These are phyloP conservation scores for Panaeolus papilionaceus DNA, from an alignment of 768 basidiomycete genomes.

Conservation along the genomic window DNA sequence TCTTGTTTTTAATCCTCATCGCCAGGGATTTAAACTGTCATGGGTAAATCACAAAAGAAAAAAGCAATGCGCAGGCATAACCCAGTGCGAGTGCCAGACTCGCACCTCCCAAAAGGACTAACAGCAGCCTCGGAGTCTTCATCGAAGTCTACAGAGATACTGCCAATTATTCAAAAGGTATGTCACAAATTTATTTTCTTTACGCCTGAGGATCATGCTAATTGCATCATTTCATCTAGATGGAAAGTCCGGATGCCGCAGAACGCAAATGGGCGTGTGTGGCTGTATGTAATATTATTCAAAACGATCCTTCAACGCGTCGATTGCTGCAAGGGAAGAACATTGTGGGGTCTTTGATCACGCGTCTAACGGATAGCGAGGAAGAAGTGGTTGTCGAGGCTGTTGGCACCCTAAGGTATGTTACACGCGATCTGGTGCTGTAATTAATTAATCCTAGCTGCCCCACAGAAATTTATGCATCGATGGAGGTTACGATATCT, in stretches of 20 bases:
- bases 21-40: slow-evolving; percentile 36
- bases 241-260: slow-evolving; percentile 74
- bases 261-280: slow-evolving; percentile 97
- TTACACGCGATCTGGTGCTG: slow-evolving; percentile 3
- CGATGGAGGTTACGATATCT: slow-evolving; percentile 95
- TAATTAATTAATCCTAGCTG: slow-evolving; percentile 13
- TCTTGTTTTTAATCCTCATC: slow-evolving; percentile 10
- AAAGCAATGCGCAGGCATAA: slow-evolving; percentile 87
- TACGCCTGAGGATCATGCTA: slow-evolving; percentile 17
- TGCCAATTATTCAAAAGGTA: slow-evolving; percentile 94
- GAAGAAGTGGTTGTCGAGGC: slow-evolving; percentile 94
- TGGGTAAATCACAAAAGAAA: slow-evolving; percentile 97
- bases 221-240: slow-evolving; percentile 44
- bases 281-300: slow-evolving; percentile 93
- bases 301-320: slow-evolving; percentile 93
- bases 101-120: slow-evolving; percentile 86
- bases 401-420: slow-evolving; percentile 84
- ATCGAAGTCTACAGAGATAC: slow-evolving; percentile 76
- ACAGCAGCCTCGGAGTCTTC: slow-evolving; percentile 75
- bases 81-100: slow-evolving; percentile 92
- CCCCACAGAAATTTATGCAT: slow-evolving; percentile 83
- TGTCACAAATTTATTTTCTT: slow-evolving; percentile 18
- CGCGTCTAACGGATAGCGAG: slow-evolving; percentile 85
- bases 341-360: slow-evolving; percentile 85
- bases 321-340: slow-evolving; percentile 91